Evolutionary conservation across 2,329 filamentous ascomycete species (phyloP), one percentile per base, ranked within the genome.

Genomic region (Fusarium tuaranense): DNA sequence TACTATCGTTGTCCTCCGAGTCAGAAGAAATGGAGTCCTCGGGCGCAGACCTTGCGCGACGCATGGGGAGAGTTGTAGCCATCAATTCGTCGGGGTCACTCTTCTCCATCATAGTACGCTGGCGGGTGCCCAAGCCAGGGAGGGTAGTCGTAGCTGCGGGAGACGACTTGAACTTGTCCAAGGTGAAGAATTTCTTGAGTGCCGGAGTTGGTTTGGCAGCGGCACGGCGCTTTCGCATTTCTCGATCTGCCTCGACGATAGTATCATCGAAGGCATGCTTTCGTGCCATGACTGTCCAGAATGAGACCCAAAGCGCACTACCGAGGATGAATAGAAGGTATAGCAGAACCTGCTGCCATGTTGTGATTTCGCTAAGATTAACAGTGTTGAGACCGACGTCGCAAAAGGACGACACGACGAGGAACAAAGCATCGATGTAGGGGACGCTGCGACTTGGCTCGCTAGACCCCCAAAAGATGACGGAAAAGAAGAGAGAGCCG

Each of bases 311-410:
- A n/a, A 94, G 89, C 14, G 89, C 86, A 65, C 91, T 91, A 2
- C 93, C 93, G 8, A 92, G 79, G 55, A 94, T 84, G 70, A 94
- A 92, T 48, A 93, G 84, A 5, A 91, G 68, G 76, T 91, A 93
- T 12, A 94, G 84, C 44, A 93, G 82, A 32, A 89, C 83, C 80
- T 94, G 93, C 80, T 94, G 92, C 78, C 91, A 92, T 0, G 89
- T 91, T 44, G 90, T 93, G 77, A 94, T 78, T 32, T 86, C 83
- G 65, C 88, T 91, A 27, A 94, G 82, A 78, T 92, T 90, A 74
- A 91, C 88, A 2, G 92, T 92, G 76, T 93, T 94, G 67, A 94
- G 83, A 0, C 92, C 92, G 8, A 92, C 89, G 63, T 90, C 86
- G 8, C 91, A 93, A 84, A 94, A 91, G 51, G 92, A 91, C 65